Evolutionary conservation across 257 asterid genomes (phyloP), one percentile per base, ranked within the genome.

Genomic region (Ilex asprella): DNA sequence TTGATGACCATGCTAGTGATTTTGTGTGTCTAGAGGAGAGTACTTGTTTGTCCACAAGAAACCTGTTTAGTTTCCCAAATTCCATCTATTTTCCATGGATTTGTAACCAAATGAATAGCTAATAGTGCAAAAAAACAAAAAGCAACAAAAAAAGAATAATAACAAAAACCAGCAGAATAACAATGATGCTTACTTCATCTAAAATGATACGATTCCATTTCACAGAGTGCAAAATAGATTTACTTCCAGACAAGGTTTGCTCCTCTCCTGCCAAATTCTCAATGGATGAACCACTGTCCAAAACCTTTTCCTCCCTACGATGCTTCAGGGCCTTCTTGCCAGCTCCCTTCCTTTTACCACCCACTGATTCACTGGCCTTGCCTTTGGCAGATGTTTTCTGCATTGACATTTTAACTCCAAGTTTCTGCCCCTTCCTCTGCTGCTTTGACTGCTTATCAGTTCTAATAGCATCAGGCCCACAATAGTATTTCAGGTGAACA

Each of bases 381-480:
- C 65, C 68, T 64, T 61, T 47, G 52, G 13, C 77, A 44, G 75
- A 31, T 16, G 69, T 72, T 67, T 71, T 76, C 61, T 75, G 30
- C 72, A 63, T 75, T 15, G 76, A 62, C 15, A 27, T 30, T 56
- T 61, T 49, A 35, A 55, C 62, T 55, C 59, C 58, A 16, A 58
- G 8, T 63, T 21, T 21, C 27, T 21, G 27, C 27, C 27, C 75
- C 80, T 91, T 91, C 46, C 80, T 83, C 70, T 71, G 82, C 85
- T 92, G 97, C 78, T 84, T 88, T 68, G 88, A 79, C 78, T 88
- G 98, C 71, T 86, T 88, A 67, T 62, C 68, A 10, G 98, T 91
- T 79, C 74, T 87, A 59, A 31, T 58, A 56, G 98, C 96, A 44
- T 57, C 56, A 61, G 98, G 98, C 53, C 98, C 96, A 63, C 96